Percentiles rank a stretch among this genome's conserved stretches.
Conservation (phyloP, 31 red algal genomes). For the Porphyra umbilicalis region DNA sequence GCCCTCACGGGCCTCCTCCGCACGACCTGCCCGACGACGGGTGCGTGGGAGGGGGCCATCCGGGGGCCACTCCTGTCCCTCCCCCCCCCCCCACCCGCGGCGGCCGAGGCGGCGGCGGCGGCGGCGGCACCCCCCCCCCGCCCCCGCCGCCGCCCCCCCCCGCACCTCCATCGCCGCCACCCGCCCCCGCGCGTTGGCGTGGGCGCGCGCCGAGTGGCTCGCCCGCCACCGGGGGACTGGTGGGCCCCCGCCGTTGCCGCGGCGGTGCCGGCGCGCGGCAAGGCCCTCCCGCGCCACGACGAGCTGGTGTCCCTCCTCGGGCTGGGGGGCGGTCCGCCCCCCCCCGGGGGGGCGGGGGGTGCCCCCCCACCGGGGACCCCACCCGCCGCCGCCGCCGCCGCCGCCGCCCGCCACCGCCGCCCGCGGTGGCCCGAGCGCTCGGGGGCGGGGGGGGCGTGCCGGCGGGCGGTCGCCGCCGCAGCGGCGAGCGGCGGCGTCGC, state of each 20-base stretch:
- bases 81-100: not conserved
- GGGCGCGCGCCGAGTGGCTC: not conserved
- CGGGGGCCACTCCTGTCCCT: not conserved
- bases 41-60: not conserved
- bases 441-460: no score
- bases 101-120: not conserved
- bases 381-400: no score
- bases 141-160: not conserved
- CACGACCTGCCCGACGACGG: not conserved
- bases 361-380: no score
- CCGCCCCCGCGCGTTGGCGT: not conserved
- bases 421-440: no score
- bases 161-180: not conserved
- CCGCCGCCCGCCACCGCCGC: not conserved
- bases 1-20: not conserved
- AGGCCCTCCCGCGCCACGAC: not conserved
- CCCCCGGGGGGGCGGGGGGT: no score
- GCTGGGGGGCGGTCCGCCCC: not conserved
- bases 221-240: not conserved
- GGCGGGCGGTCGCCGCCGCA: not conserved
- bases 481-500: not conserved
- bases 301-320: not conserved
- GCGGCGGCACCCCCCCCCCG: not conserved
- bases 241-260: not conserved
- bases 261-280: not conserved